A percentile compares a stretch with the other conserved stretches of the same genome.
Evolutionary conservation across 2,329 filamentous ascomycete genomes (phyloP).

Genomic region (Fusarium cyanostomum): DNA sequence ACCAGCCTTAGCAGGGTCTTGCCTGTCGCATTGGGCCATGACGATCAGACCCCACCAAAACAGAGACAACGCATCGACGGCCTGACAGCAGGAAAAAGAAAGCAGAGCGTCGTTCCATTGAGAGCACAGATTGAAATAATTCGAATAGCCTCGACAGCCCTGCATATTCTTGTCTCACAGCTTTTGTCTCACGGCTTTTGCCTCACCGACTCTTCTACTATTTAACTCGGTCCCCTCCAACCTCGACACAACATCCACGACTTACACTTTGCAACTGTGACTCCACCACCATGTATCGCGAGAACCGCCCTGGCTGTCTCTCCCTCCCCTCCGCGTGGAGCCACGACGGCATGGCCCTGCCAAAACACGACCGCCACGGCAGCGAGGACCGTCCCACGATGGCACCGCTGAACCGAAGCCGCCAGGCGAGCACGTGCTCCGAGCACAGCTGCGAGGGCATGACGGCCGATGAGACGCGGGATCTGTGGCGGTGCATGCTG

Average conservation of each 20-base stretch:
- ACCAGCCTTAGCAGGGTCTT: conserved; percentile 29
- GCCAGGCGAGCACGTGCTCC: conserved; percentile 44
- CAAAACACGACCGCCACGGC: conserved; percentile 23
- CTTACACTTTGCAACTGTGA: neutral
- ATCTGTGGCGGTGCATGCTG: conserved; percentile 60
- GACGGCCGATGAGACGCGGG: conserved; percentile 51
- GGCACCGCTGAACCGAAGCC: conserved; percentile 20
- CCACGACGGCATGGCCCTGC: conserved; percentile 14
- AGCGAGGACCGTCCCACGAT: conserved; percentile 5
- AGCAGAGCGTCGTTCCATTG: too few relatives aligned
- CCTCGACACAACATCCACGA: neutral
- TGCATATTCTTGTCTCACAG: neutral
- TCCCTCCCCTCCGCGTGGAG: conserved; percentile 38
- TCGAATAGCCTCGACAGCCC: conserved; percentile 7
- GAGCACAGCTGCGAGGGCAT: conserved; percentile 47
- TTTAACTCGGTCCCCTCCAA: neutral
- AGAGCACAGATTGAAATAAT: conserved; percentile 1
- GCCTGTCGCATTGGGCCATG: conserved; percentile 29
- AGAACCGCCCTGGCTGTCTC: conserved; percentile 32
- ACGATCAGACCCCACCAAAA: conserved; percentile 32
- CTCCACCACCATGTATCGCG: conserved; percentile 35
- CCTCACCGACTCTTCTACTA: neutral
- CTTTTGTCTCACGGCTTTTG: neutral
- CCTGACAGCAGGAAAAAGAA: conserved; percentile 8
- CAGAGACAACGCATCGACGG: conserved; percentile 39